A percentile compares a stretch with the other conserved stretches of the same genome.
Evolutionary conservation across 2,329 filamentous ascomycete species (phyloP).

Genomic region (Epicoccum sorghinum): DNA sequence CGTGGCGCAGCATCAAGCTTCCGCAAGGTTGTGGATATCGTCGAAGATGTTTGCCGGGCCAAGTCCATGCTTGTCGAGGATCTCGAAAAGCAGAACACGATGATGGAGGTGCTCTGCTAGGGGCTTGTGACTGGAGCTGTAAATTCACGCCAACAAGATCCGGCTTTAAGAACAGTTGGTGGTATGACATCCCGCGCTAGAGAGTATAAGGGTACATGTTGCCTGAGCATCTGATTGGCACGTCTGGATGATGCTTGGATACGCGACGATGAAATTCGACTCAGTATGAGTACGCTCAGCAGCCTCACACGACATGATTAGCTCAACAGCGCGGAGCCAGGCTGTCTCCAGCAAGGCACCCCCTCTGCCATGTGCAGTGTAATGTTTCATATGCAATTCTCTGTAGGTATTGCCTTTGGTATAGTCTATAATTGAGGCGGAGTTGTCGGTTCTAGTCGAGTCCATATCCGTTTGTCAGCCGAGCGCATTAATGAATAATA

Average conservation of each 20-base stretch:
- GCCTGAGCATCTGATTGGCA: constrained; percentile 2
- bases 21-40: constrained; percentile 77
- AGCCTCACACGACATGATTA: background rate
- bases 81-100: constrained; percentile 50
- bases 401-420: constrained; percentile 6
- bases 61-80: constrained; percentile 71
- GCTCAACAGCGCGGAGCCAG: background rate
- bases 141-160: background rate
- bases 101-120: constrained; percentile 50
- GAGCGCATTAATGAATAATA: constrained; percentile 6
- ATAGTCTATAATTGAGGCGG: constrained; percentile 1
- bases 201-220: background rate
- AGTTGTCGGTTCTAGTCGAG: background rate
- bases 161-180: background rate
- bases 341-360: too few relatives aligned
- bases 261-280: constrained; percentile 7
- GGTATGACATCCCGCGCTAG: background rate
- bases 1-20: constrained; percentile 92
- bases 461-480: background rate
- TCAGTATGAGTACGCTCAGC: background rate
- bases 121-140: background rate
- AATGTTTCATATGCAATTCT: constrained; percentile 7
- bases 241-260: constrained; percentile 14
- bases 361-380: background rate
- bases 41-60: constrained; percentile 70